These are phyloP conservation scores for Oryza glumipatula DNA, from an alignment of 176 grass and related monocot genomes.

Conservation along the genomic window DNA sequence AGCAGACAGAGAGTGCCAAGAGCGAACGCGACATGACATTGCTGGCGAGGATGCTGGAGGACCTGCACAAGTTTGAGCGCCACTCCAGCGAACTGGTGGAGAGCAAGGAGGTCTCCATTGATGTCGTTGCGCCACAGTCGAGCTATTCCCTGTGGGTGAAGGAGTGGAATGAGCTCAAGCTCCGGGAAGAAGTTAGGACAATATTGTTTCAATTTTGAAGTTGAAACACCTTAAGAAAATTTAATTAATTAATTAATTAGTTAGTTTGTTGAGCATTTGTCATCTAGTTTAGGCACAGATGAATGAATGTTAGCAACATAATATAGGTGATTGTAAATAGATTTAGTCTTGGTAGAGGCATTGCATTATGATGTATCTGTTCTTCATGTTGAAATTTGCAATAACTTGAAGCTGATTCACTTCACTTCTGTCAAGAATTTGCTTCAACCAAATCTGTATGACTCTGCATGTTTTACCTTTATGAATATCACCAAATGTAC, in stretches of 20 bases:
- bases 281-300: slow-evolving; percentile 17
- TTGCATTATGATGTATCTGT: slow-evolving; percentile 40
- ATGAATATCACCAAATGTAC: neutral
- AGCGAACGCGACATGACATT: slow-evolving; percentile 29
- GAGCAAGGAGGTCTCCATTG: slow-evolving; percentile 78
- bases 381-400: slow-evolving; percentile 15
- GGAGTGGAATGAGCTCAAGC: slow-evolving; percentile 76
- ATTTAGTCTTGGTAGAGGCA: slow-evolving; percentile 25
- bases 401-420: slow-evolving; percentile 16
- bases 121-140: slow-evolving; percentile 85
- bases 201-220: slow-evolving; percentile 39
- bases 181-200: slow-evolving; percentile 45
- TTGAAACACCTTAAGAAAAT: neutral
- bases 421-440: neutral
- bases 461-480: neutral
- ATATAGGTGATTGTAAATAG: slow-evolving; percentile 48
- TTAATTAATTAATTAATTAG: neutral
- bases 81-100: slow-evolving; percentile 66
- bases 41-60: slow-evolving; percentile 43
- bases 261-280: neutral
- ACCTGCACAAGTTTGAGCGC: slow-evolving; percentile 60
- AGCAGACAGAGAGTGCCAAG: slow-evolving; percentile 47
- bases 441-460: neutral
- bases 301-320: slow-evolving; percentile 23
- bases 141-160: slow-evolving; percentile 78